Conservation (phyloP, 352 stramenopile genomes). For the Thalassiosira exigua region DNA sequence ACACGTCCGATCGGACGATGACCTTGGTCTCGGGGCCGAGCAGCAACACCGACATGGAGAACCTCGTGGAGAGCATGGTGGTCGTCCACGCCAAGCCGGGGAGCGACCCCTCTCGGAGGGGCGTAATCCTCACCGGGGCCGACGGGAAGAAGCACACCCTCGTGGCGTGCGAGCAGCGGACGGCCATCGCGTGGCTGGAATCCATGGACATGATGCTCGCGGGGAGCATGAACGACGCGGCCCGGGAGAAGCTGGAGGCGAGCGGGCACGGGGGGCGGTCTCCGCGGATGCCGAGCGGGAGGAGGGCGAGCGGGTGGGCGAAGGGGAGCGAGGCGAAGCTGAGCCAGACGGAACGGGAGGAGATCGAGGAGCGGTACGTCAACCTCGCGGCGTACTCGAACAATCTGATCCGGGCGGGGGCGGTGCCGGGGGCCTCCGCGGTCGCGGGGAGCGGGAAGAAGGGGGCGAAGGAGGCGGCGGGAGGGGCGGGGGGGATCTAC, state of each 20-base stretch:
- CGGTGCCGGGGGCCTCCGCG: constrained; percentile 27
- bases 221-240: constrained; percentile 19
- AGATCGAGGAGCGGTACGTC: constrained; percentile 78
- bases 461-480: constrained; percentile 37
- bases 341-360: constrained; percentile 56
- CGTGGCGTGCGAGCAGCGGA: constrained; percentile 77
- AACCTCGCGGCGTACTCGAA: constrained; percentile 81
- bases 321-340: constrained; percentile 47
- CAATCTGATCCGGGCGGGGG: constrained; percentile 73
- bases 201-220: constrained; percentile 77
- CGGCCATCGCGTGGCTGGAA: constrained; percentile 77
- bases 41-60: constrained; percentile 61
- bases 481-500: constrained; percentile 55
- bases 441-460: constrained; percentile 21
- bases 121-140: constrained; percentile 54
- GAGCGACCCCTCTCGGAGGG: constrained; percentile 52
- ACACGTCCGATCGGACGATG: constrained; percentile 66
- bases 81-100: constrained; percentile 54
- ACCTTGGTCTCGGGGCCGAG: constrained; percentile 60
- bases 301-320: constrained; percentile 17
- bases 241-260: constrained; percentile 11
- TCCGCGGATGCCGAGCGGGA: neutral
- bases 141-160: constrained; percentile 56
- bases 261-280: constrained; percentile 17
- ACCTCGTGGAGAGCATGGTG: constrained; percentile 56